Evolutionary conservation across 2,329 filamentous ascomycete genomes (phyloP).

Genomic region (Aspergillus aculeatinus): DNA sequence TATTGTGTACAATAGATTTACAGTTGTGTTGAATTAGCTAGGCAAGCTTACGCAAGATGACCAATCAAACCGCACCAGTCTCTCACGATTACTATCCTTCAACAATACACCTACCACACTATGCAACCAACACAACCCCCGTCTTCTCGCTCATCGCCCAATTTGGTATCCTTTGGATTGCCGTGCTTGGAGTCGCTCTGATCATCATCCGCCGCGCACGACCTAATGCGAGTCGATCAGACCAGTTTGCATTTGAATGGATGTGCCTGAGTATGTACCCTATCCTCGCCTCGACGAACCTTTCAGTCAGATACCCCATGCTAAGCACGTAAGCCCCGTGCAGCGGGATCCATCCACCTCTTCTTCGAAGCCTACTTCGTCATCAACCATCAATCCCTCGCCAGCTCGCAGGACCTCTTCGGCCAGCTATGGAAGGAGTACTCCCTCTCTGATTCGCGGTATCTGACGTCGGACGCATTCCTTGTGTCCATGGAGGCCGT

Average conservation of each 20-base stretch:
- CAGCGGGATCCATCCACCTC: slow-evolving; percentile 57
- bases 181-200: neutral
- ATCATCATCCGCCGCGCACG: neutral
- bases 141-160: neutral
- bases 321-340: neutral
- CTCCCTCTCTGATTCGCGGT: slow-evolving; percentile 76
- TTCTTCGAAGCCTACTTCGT: slow-evolving; percentile 82
- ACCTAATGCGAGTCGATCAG: neutral
- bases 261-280: neutral
- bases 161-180: neutral
- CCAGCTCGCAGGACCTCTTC: slow-evolving; percentile 64
- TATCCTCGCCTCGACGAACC: neutral
- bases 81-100: neutral
- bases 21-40: neutral
- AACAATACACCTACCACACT: neutral
- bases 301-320: neutral
- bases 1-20: neutral
- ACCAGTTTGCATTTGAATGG: neutral
- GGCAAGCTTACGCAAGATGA: neutral
- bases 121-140: neutral
- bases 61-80: neutral
- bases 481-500: slow-evolving; percentile 77
- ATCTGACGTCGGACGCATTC: slow-evolving; percentile 73
- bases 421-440: slow-evolving; percentile 91
- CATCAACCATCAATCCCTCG: slow-evolving; percentile 61